These are phyloP conservation scores for Alternaria sp. DNA, from an alignment of 2,329 filamentous ascomycete species.

Conservation along the genomic window DNA sequence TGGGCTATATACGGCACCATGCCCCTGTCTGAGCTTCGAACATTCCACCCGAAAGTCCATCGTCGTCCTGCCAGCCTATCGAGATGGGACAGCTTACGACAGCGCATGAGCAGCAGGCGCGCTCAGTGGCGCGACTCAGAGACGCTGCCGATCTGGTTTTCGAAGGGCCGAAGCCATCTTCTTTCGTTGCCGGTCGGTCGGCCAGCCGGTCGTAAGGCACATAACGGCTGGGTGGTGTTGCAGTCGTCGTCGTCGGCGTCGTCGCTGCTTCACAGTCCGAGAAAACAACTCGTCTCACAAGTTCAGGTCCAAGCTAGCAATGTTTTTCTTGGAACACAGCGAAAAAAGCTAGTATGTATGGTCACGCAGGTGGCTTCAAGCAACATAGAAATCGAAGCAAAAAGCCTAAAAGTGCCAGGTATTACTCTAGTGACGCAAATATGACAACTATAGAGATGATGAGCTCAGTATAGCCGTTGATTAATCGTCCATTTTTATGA, in stretches of 20 bases:
- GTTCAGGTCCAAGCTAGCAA: background rate
- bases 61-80: background rate
- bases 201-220: background rate
- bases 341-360: constrained; percentile 31
- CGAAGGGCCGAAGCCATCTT: background rate
- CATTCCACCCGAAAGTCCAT: constrained; percentile 5
- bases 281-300: background rate
- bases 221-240: background rate
- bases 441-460: constrained; percentile 54
- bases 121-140: background rate
- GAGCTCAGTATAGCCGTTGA: constrained; percentile 52
- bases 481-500: constrained; percentile 55
- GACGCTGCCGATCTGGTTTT: constrained; percentile 1
- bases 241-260: constrained; percentile 2
- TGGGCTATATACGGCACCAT: constrained; percentile 20
- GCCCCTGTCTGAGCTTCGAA: constrained; percentile 22
- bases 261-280: background rate
- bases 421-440: constrained; percentile 55
- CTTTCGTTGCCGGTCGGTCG: background rate
- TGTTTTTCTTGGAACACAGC: background rate
- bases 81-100: constrained; percentile 1
- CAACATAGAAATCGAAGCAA: constrained; percentile 42
- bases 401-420: constrained; percentile 49
- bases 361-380: constrained; percentile 52
- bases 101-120: background rate